Evolutionary conservation across 2,329 filamentous ascomycete species (phyloP), one percentile per base, ranked within the genome.

Genomic region (Aplosporella prunicola): DNA sequence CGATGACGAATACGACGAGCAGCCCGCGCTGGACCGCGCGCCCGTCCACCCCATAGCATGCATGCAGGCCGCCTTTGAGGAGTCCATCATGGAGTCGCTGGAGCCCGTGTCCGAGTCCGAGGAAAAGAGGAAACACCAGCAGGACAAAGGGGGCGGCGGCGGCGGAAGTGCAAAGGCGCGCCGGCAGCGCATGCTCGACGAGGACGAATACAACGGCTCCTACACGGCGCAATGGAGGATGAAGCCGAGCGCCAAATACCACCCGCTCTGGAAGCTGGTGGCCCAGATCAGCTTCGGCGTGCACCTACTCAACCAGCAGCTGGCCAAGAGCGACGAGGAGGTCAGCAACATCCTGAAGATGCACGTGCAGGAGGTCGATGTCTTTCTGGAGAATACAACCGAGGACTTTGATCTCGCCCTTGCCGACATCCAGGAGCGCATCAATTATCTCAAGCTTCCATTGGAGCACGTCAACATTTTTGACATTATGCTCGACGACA

Each of bases 221-320:
- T 82, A 84, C 55, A 79, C 77, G 35, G 74, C 78, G 32, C 63
- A 75, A 54, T 94, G 88, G 86, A 77, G 80, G 41, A 79, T 82
- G 56, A 76, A 79, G 36, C 72, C 78, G 0, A 78, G 77, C 28
- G 84, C 91, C 55, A 74, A 76, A 51, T 81, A 86, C 53, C 91
- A 96, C 55, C 86, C 93, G 45, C 67, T 96, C 42, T 80, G 81
- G 68, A 95, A 95, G 63, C 74, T 95, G 32, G 75, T 93, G 54
- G 80, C 89, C 11, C 89, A 96, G 60, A 88, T 96, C 48, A 81
- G 86, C 2, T 96, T 96, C 58, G 89, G 91, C 14, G 80, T 96
- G 24, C 88, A 95, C 57, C 68, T 96, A 29, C 64, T 96, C 40
- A 76, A 93, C 39, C 80, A 88, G 51, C 78, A 80, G 43, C 76